phyloP scores from a whole-genome alignment of 2,329 filamentous ascomycete genomes.

The Calonectria montana region DNA sequence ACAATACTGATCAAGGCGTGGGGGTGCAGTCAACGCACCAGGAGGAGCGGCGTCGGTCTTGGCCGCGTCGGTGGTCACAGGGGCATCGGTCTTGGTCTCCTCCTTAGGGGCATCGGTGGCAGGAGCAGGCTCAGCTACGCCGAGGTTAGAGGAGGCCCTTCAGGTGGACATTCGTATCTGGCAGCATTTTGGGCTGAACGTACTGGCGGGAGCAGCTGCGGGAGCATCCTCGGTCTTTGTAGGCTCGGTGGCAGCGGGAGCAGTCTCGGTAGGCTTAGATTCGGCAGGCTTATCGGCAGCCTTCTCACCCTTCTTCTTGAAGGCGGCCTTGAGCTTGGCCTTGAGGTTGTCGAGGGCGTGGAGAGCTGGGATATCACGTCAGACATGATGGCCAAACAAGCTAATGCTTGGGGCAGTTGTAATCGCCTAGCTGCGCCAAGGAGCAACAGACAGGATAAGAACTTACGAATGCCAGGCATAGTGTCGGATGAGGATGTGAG shows the following conservation, averaged over 20 bases:
- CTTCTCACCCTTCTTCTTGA: slow-evolving; percentile 58
- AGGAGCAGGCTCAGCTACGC: slow-evolving; percentile 39
- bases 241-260: slow-evolving; percentile 43
- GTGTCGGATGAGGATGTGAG: slow-evolving; percentile 37
- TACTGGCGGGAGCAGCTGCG: slow-evolving; percentile 45
- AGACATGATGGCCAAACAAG: slow-evolving; percentile 4
- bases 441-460: background rate
- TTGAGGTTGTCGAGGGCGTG: slow-evolving; percentile 66
- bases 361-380: slow-evolving; percentile 51
- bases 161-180: slow-evolving; percentile 2
- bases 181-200: slow-evolving; percentile 31
- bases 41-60: slow-evolving; percentile 39
- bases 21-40: slow-evolving; percentile 28
- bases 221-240: slow-evolving; percentile 51
- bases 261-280: slow-evolving; percentile 39
- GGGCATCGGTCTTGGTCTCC: slow-evolving; percentile 38
- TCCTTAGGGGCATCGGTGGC: slow-evolving; percentile 42
- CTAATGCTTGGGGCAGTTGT: background rate
- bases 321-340: slow-evolving; percentile 65
- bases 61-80: slow-evolving; percentile 44
- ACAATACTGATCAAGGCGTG: slow-evolving; percentile 27
- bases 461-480: slow-evolving; percentile 67
- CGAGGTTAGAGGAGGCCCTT: slow-evolving; percentile 25
- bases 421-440: background rate
- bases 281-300: slow-evolving; percentile 13